Base-by-base conservation (phyloP, 352 stramenopile species). In the Globisporangium solare region DNA sequence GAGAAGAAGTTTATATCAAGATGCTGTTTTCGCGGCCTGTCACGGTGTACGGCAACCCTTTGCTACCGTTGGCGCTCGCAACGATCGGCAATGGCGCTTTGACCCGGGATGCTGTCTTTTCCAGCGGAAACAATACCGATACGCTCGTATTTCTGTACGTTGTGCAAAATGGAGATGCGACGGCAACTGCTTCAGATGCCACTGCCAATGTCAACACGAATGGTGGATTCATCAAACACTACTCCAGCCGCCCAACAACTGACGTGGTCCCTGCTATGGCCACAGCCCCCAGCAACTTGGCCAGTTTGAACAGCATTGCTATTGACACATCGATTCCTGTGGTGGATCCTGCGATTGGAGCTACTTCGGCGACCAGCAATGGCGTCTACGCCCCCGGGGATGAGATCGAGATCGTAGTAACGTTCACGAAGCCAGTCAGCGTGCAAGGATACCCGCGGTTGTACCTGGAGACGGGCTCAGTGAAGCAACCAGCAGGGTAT, bases 391-490 rank as follows among this genome's bases (percentile, higher is more conserved):
- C 77, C 8, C 78, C 85, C 12, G 85, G 85, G 21, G 83, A 93
- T 51, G 66, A 60, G 5, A 75, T 94, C 12, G 61, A 71, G 10
- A 72, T 94, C 35, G 57, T 75, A 13, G 59, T 94, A 20, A 76
- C 75, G 20, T 94, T 94, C 64, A 93, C 80, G 0, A 91, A 90
- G 47, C 70, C 79, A n/a, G 85, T 94, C 0, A 63, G 50, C 0
- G 83, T 94, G 18, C 63, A 55, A 0, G 83, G 81, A 1, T 87
- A 87, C 17, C 85, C 85, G 7, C 68, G 81, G 10, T 48, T 94
- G 18, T 86, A 83, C 51, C 63, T 94, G 13, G 79, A 92, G 56
- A 93, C 83, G 0, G 81, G 78, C 5, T 63, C 65, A 0, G 83
- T 89, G 51, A 88, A 89, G 56, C 76, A 77, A 8, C 69, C 76